A percentile compares a stretch with the other conserved stretches of the same genome.
Conservation (phyloP, 2,329 filamentous ascomycete species). For the Aureobasidium subglaciale region DNA sequence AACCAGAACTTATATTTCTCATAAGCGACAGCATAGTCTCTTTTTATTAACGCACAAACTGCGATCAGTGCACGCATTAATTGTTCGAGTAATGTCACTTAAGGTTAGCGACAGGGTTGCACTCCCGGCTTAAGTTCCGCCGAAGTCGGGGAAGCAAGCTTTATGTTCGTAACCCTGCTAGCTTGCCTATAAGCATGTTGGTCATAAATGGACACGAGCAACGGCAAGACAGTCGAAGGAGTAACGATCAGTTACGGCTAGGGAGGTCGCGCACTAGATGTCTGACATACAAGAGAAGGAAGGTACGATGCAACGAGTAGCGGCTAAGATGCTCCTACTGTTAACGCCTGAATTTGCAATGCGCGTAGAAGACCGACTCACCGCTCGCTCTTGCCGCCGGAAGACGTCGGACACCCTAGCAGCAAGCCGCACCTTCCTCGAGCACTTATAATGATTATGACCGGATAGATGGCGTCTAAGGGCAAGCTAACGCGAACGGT, state of each 20-base stretch:
- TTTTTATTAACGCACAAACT: too few relatives aligned
- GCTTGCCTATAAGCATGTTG: not conserved
- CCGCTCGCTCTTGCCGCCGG: not conserved
- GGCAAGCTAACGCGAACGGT: too few relatives aligned
- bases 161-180: too few relatives aligned
- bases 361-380: conserved; percentile 34
- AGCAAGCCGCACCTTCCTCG: not conserved
- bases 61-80: too few relatives aligned
- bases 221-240: not conserved
- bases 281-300: conserved; percentile 35
- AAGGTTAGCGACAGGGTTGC: too few relatives aligned
- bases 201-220: not conserved
- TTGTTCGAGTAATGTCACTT: too few relatives aligned
- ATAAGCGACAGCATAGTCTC: too few relatives aligned
- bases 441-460: not conserved
- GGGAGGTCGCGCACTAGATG: not conserved
- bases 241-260: not conserved
- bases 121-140: too few relatives aligned
- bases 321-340: conserved; percentile 45
- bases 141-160: too few relatives aligned
- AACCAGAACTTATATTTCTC: too few relatives aligned
- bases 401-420: not conserved
- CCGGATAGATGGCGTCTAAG: not conserved
- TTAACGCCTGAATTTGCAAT: conserved; percentile 43
- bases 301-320: conserved; percentile 47